Evolutionary conservation across 1,284 basidiomycete species (phyloP), one percentile per base, ranked within the genome.

Genomic region (Cryptococcus depauperatus): DNA sequence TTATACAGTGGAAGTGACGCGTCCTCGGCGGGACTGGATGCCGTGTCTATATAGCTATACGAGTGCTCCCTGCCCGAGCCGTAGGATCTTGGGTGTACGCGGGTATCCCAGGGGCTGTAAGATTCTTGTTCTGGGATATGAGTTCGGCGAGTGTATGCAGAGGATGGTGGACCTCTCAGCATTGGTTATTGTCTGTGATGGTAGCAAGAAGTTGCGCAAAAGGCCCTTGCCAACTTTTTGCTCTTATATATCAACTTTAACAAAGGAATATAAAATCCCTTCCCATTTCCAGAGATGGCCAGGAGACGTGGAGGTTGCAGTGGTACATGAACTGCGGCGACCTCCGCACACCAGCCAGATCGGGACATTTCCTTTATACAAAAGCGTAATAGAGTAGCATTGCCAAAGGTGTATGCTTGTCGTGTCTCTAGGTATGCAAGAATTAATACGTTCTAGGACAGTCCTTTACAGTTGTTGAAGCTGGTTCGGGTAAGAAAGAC

Each of bases 61-160:
- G 16, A 18, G 25, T 54, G 51, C n/a, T n/a, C n/a, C 2, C 47
- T 19, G 21, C 34, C 41, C 28, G 61, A 61, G n/a, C 66, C 66
- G 66, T 68, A 68, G 13, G 47, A 47, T 14, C 54, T 52, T 9
- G 51, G 49, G 35, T 59, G 54, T 11, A 52, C 52, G 37, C 61
- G 47, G 2, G 59, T 60, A 55, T 68, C 64, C 66, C 66, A 68
- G 34, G 66, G 66, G 43, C 61, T 41, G 16, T 64, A 64, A 50
- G n/a, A n/a, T n/a, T n/a, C n/a, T n/a, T n/a, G n/a, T n/a, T 68
- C 66, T 21, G 59, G 50, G 14, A 66, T 46, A 37, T 65, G 59
- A n/a, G n/a, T n/a, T 51, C 58, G 55, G 47, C 55, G 56, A 22
- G 4, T 30, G n/a, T 11, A 7, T 23, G 23, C 32, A 16, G 38